phyloP scores from a whole-genome alignment of 305 asterid species.

The Fraxinus sp. region DNA sequence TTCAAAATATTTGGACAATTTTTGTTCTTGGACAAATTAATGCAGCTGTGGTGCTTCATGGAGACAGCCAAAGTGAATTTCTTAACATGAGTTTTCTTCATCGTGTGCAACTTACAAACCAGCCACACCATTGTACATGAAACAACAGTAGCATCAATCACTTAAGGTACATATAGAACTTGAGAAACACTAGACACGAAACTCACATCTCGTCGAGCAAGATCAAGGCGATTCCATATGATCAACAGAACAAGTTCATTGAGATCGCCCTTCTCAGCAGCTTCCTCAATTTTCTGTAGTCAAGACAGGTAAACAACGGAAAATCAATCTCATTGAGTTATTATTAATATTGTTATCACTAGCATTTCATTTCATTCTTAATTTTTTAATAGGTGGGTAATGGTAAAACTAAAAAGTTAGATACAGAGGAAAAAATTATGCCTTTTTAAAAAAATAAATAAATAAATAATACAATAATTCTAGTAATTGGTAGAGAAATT shows the following conservation, averaged over 20 bases:
- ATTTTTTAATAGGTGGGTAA: not conserved
- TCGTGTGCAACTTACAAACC: not conserved
- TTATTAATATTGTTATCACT: not conserved
- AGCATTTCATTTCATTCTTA: not conserved
- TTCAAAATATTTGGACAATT: not conserved
- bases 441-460: not conserved
- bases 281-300: constrained; percentile 89
- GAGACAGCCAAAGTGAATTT: not conserved
- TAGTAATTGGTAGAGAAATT: no score
- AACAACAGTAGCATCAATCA: not conserved
- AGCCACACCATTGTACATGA: not conserved
- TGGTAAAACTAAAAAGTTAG: not conserved
- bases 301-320: constrained; percentile 15
- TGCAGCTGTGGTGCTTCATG: not conserved
- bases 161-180: constrained; percentile 17
- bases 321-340: not conserved
- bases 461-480: no score
- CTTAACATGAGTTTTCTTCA: not conserved
- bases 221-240: constrained; percentile 88
- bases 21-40: not conserved
- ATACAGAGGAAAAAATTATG: not conserved
- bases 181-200: constrained; percentile 87
- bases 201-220: constrained; percentile 92
- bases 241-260: constrained; percentile 73
- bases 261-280: constrained; percentile 91